Conservation (phyloP, 1,284 basidiomycete species). For the Thecaphora thlaspeos region DNA sequence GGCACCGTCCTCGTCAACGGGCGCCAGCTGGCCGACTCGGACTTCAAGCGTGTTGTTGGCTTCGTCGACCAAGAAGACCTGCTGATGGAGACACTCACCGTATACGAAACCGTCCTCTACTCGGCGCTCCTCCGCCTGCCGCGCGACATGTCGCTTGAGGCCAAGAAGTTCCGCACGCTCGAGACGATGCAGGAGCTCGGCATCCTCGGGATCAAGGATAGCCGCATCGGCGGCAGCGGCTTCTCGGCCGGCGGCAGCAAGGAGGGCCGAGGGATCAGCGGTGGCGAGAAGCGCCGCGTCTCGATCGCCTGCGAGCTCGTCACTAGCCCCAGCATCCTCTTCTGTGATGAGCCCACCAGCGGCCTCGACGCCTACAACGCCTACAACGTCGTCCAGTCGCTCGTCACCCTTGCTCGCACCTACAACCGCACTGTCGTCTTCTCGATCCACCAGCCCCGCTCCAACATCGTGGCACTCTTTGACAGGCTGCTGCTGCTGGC, state of each 20-base stretch:
- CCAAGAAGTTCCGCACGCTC: constrained; percentile 87
- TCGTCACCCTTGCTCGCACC: constrained; percentile 78
- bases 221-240: constrained; percentile 74
- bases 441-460: constrained; percentile 97
- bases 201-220: constrained; percentile 84
- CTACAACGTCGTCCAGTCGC: constrained; percentile 84
- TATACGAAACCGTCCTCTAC: constrained; percentile 94
- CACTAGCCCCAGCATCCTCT: constrained; percentile 89
- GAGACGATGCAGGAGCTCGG: constrained; percentile 96
- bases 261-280: constrained; percentile 66
- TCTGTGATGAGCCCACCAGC: constrained; percentile 94
- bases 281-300: constrained; percentile 43
- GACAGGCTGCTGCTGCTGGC: constrained; percentile 86
- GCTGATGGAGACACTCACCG: constrained; percentile 90
- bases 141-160: constrained; percentile 87
- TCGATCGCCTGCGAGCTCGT: constrained; percentile 98
- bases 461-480: constrained; percentile 92
- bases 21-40: constrained; percentile 69
- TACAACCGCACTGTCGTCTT: constrained; percentile 96
- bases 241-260: constrained; percentile 67
- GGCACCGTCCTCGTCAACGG: constrained; percentile 85
- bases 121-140: constrained; percentile 86
- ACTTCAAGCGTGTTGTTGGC: constrained; percentile 82
- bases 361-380: constrained; percentile 89
- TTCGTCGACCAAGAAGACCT: constrained; percentile 99